Evolutionary conservation across 306 rosid genomes (phyloP).

Genomic region (Lathyrus aphaca): DNA sequence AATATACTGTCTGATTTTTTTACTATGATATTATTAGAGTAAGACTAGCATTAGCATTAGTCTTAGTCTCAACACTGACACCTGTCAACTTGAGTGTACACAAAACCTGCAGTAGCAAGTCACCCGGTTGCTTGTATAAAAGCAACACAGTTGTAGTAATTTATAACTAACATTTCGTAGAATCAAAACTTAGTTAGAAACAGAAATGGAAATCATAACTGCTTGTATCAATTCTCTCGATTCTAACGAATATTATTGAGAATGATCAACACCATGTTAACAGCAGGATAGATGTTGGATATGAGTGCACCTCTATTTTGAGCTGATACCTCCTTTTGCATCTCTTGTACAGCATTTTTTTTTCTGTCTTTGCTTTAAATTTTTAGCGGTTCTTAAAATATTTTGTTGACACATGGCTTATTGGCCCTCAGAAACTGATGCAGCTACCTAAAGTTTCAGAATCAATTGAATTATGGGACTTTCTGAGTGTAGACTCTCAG

Average conservation of each 20-base stretch:
- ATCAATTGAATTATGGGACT: slow-evolving; percentile 99
- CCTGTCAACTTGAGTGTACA: too few relatives aligned
- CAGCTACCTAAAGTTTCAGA: slow-evolving; percentile 93
- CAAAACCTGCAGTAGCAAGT: too few relatives aligned
- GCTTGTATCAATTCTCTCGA: too few relatives aligned
- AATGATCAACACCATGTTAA: slow-evolving; percentile 30
- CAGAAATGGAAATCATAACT: too few relatives aligned
- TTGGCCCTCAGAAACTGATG: slow-evolving; percentile 75
- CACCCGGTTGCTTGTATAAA: too few relatives aligned
- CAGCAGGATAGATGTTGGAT: slow-evolving; percentile 31
- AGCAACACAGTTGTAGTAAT: too few relatives aligned
- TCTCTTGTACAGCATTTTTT: slow-evolving; percentile 27
- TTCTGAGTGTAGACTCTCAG: slow-evolving; percentile 98
- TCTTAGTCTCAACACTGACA: too few relatives aligned
- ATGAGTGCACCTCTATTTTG: slow-evolving; percentile 36
- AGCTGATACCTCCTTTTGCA: slow-evolving; percentile 35
- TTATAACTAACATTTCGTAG: too few relatives aligned
- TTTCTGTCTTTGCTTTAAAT: slow-evolving; percentile 36
- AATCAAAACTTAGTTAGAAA: too few relatives aligned
- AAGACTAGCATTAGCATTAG: too few relatives aligned
- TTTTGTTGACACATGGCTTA: slow-evolving; percentile 37
- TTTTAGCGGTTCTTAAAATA: slow-evolving; percentile 34
- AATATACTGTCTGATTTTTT: slow-evolving; percentile 27
- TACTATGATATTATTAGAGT: not conserved
- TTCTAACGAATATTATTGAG: not conserved